Evolutionary conservation across 495 filamentous ascomycete genomes (phyloP).

Genomic region (Opeltia flavorubescens): DNA sequence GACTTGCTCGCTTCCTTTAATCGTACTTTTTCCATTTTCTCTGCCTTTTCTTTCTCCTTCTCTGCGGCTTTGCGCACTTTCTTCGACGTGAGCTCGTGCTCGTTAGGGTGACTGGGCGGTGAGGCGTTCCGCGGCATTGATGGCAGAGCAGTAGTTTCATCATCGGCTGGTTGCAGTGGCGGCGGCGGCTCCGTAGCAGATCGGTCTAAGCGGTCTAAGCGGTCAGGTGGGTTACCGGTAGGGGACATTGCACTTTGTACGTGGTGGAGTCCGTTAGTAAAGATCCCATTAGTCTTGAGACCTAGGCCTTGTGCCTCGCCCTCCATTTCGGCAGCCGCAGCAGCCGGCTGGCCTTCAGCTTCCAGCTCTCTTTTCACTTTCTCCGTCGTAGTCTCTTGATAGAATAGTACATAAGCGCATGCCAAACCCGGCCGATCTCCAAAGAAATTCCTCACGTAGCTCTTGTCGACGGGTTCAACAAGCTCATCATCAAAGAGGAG

Average conservation of each 20-base stretch:
- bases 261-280: constrained; percentile 12
- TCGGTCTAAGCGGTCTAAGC: constrained; percentile 10
- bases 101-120: constrained; percentile 16
- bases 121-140: constrained; percentile 24
- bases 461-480: constrained; percentile 94
- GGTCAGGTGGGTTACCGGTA: constrained; percentile 4
- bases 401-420: constrained; percentile 94
- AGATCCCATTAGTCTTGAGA: constrained; percentile 14
- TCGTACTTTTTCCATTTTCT: constrained; percentile 41
- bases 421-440: constrained; percentile 82
- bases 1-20: constrained; percentile 39
- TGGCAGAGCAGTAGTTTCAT: constrained; percentile 21
- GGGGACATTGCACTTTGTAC: constrained; percentile 12
- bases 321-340: constrained; percentile 2
- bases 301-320: constrained; percentile 8
- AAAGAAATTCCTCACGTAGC: constrained; percentile 95
- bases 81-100: constrained; percentile 18
- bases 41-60: constrained; percentile 51
- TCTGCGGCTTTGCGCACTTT: constrained; percentile 51
- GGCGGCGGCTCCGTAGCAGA: constrained; percentile 9
- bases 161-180: constrained; percentile 2
- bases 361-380: constrained; percentile 73
- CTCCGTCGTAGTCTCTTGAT: constrained; percentile 90
- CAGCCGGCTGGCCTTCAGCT: constrained; percentile 42
- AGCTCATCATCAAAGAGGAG: constrained; percentile 95